Evolutionary conservation across 306 rosid species (phyloP).

Genomic region (Pterocarpus santalinus): DNA sequence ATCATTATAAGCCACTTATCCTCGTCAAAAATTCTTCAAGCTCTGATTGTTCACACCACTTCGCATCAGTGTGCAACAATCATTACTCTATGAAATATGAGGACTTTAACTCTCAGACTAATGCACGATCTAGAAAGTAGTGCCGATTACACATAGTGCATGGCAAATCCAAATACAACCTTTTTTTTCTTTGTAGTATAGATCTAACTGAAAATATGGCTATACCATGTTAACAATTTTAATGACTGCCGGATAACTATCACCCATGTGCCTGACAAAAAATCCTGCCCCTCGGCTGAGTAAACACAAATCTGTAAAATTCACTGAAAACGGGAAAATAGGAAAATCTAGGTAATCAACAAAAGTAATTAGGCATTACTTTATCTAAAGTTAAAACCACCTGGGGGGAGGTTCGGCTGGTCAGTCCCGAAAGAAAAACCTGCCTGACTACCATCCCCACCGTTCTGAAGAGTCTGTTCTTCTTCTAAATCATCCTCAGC

Average conservation of each 20-base stretch:
- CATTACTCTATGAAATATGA: background rate
- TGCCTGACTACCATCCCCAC: conserved; percentile 56
- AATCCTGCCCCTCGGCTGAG: conserved; percentile 57
- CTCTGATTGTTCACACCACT: background rate
- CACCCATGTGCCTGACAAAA: conserved; percentile 55
- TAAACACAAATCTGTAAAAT: conserved; percentile 23
- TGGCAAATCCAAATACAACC: background rate
- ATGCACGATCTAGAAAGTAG: no score
- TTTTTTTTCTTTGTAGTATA: background rate
- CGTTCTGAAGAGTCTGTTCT: conserved; percentile 49
- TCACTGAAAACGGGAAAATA: background rate
- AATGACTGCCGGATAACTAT: conserved; percentile 43
- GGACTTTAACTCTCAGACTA: no score
- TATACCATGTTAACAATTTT: conserved; percentile 3
- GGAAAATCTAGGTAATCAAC: conserved; percentile 39
- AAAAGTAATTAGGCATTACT: conserved; percentile 30
- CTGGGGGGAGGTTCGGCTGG: conserved; percentile 63
- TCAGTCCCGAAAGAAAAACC: conserved; percentile 58
- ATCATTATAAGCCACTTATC: no score
- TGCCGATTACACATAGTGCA: no score
- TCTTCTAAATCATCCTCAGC: conserved; percentile 70
- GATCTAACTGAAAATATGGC: conserved; percentile 12
- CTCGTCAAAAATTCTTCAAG: no score
- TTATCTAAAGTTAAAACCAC: conserved; percentile 69
- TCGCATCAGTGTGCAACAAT: conserved; percentile 1